phyloP scores from a whole-genome alignment of 1,284 basidiomycete genomes.

The Boletellus deceptivus region DNA sequence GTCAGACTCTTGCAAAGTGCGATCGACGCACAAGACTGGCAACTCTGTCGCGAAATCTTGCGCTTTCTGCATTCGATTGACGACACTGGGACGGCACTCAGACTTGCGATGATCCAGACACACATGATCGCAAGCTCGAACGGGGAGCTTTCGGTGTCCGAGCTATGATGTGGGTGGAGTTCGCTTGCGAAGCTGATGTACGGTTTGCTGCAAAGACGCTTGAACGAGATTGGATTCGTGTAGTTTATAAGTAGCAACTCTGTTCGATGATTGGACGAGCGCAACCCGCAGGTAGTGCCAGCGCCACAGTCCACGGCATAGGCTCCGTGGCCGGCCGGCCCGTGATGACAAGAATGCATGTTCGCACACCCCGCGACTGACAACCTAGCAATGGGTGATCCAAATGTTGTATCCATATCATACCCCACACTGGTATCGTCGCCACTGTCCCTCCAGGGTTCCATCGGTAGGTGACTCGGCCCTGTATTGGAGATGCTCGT shows the following conservation, averaged over 20 bases:
- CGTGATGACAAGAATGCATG: slow-evolving; percentile 11
- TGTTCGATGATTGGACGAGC: too few species aligned
- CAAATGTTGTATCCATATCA: slow-evolving; percentile 68
- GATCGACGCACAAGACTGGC: slow-evolving; percentile 72
- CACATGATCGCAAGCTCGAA: slow-evolving; percentile 19
- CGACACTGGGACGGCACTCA: slow-evolving; percentile 74
- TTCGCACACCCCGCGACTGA: slow-evolving; percentile 8
- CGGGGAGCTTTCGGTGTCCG: background rate
- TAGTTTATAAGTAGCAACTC: background rate
- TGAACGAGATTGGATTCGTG: background rate
- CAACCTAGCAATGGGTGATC: slow-evolving; percentile 40
- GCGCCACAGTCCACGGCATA: too few species aligned
- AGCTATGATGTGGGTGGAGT: background rate
- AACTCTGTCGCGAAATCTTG: slow-evolving; percentile 82
- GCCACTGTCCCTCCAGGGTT: slow-evolving; percentile 55
- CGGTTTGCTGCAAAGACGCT: too few species aligned
- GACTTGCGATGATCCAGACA: slow-evolving; percentile 52
- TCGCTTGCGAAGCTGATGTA: too few species aligned
- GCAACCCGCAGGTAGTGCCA: too few species aligned
- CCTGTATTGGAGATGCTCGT: background rate
- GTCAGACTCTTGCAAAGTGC: slow-evolving; percentile 76
- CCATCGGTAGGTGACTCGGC: slow-evolving; percentile 53
- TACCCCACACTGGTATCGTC: slow-evolving; percentile 60
- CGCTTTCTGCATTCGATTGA: slow-evolving; percentile 93
- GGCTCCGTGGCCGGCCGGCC: too few species aligned